Percentiles rank a stretch among this genome's conserved stretches.
phyloP scores from a whole-genome alignment of 1,139 yeast species.

The Sugiyamaella sp. region DNA sequence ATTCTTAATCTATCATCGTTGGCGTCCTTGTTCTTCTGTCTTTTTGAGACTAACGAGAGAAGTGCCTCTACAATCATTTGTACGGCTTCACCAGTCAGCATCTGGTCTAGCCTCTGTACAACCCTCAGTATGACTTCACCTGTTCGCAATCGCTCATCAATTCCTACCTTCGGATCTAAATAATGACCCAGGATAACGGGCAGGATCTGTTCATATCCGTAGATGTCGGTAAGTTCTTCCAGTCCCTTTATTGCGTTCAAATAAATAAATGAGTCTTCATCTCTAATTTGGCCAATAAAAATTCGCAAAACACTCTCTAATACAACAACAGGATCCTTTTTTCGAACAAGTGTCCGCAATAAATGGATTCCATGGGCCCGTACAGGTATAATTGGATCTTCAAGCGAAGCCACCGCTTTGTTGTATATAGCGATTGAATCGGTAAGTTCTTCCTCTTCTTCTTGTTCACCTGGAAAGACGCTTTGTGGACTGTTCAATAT shows the following conservation, averaged over 20 bases:
- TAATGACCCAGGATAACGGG: slow-evolving; percentile 51
- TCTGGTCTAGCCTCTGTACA: slow-evolving; percentile 53
- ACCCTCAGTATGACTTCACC: slow-evolving; percentile 79
- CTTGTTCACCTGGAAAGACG: slow-evolving; percentile 16
- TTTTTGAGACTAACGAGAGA: slow-evolving; percentile 48
- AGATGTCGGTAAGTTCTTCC: slow-evolving; percentile 55
- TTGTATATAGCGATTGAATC: slow-evolving; percentile 35
- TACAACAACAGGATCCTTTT: slow-evolving; percentile 54
- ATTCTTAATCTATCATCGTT: slow-evolving; percentile 67
- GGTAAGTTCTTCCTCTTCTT: slow-evolving; percentile 17
- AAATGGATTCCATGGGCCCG: slow-evolving; percentile 82
- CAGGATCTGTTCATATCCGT: slow-evolving; percentile 47
- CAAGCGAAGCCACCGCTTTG: slow-evolving; percentile 65
- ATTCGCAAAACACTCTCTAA: slow-evolving; percentile 59
- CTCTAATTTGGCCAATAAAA: slow-evolving; percentile 67
- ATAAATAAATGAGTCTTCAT: slow-evolving; percentile 84
- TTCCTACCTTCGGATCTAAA: slow-evolving; percentile 36
- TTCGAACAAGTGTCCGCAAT: slow-evolving; percentile 59
- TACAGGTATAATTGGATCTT: slow-evolving; percentile 80
- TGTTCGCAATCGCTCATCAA: slow-evolving; percentile 70
- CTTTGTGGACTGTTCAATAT: slow-evolving; percentile 18
- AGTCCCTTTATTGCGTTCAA: slow-evolving; percentile 82
- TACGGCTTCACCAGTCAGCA: slow-evolving; percentile 50
- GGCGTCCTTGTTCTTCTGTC: slow-evolving; percentile 24
- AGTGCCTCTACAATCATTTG: slow-evolving; percentile 44